Evolutionary conservation across 2,329 filamentous ascomycete species (phyloP).

Genomic region (Pseudogymnoascus sp.): DNA sequence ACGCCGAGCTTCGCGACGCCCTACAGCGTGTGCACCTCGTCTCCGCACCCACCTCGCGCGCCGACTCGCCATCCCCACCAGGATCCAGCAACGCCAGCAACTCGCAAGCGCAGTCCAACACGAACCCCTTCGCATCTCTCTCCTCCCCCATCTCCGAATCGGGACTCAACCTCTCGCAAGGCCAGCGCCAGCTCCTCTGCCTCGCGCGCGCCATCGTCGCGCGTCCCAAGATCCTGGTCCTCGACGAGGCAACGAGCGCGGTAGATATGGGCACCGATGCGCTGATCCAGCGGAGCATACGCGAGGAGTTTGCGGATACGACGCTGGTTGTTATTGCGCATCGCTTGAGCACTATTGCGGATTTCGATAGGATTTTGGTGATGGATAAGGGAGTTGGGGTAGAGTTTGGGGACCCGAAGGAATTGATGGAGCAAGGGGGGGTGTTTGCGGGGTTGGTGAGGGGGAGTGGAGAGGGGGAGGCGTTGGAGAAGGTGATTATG

Average conservation of each 20-base stretch:
- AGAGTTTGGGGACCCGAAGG: slow-evolving; percentile 59
- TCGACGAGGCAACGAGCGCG: slow-evolving; percentile 73
- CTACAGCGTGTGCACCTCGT: slow-evolving; percentile 61
- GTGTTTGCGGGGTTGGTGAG: slow-evolving; percentile 58
- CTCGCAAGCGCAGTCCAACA: slow-evolving; percentile 39
- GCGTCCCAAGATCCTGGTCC: slow-evolving; percentile 68
- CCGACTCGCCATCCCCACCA: slow-evolving; percentile 34
- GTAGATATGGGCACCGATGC: slow-evolving; percentile 72
- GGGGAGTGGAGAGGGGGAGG: slow-evolving; percentile 51
- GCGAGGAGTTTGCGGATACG: slow-evolving; percentile 61
- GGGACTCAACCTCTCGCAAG: slow-evolving; percentile 67
- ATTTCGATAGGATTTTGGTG: slow-evolving; percentile 69
- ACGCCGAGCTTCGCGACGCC: slow-evolving; percentile 62
- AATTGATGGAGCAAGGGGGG: slow-evolving; percentile 47
- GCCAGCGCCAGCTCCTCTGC: slow-evolving; percentile 69
- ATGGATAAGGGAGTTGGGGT: slow-evolving; percentile 59
- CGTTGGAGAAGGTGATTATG: slow-evolving; percentile 9
- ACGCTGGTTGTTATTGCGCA: slow-evolving; percentile 72
- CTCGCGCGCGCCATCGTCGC: slow-evolving; percentile 66
- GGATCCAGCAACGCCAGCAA: slow-evolving; percentile 26
- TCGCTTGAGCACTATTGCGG: slow-evolving; percentile 66
- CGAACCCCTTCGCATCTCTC: slow-evolving; percentile 59
- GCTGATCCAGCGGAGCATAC: slow-evolving; percentile 66
- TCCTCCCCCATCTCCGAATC: slow-evolving; percentile 60
- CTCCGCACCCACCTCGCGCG: slow-evolving; percentile 13